Conservation (phyloP, 306 rosid species). For the Dalbergia cultrata region DNA sequence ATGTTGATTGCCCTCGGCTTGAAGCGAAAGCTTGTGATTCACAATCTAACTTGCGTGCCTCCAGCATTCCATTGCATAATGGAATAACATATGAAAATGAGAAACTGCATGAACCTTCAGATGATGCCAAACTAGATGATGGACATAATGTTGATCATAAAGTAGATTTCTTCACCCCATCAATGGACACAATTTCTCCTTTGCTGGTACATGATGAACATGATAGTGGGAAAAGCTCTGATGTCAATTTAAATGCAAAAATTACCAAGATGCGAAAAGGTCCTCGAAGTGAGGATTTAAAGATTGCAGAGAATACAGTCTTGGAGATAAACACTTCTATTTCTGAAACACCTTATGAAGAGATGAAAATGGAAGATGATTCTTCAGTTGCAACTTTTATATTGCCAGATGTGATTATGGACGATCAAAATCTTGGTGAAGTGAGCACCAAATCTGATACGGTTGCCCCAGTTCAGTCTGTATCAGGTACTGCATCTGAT, state of each 20-base stretch:
- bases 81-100: constrained; percentile 38
- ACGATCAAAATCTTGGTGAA: constrained; percentile 53
- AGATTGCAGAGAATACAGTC: constrained; percentile 40
- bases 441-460: constrained; percentile 44
- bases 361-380: constrained; percentile 42
- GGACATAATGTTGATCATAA: constrained; percentile 41
- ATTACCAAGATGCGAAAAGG: constrained; percentile 34
- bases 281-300: constrained; percentile 46
- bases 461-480: constrained; percentile 43
- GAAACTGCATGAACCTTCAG: constrained; percentile 26
- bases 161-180: constrained; percentile 44
- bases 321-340: constrained; percentile 40
- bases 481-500: constrained; percentile 52
- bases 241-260: constrained; percentile 42
- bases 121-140: constrained; percentile 37
- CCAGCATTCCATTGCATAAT: constrained; percentile 39
- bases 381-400: constrained; percentile 38
- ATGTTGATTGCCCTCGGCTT: constrained; percentile 28
- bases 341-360: constrained; percentile 44
- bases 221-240: constrained; percentile 39
- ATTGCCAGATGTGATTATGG: constrained; percentile 50
- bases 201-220: constrained; percentile 33
- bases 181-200: constrained; percentile 42
- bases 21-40: constrained; percentile 43
- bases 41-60: constrained; percentile 36